Conservation (phyloP, 1,284 basidiomycete species). For the Sporisorium iseilematis-ciliati region DNA sequence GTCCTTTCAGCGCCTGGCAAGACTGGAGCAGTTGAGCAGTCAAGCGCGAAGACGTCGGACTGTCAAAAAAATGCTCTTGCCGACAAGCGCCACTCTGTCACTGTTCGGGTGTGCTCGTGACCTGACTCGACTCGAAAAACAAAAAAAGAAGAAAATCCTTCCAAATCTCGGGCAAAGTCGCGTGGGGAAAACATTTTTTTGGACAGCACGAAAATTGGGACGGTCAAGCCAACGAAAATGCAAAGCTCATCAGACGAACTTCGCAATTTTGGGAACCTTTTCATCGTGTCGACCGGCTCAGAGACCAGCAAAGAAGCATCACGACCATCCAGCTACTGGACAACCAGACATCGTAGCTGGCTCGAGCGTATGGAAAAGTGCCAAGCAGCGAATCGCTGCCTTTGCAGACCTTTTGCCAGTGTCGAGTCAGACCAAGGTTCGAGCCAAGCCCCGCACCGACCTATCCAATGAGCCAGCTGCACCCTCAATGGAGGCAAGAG, state of each 20-base stretch:
- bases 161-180: constrained; percentile 16
- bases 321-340: no score
- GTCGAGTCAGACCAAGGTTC: no score
- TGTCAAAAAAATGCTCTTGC: constrained; percentile 2
- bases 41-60: not conserved
- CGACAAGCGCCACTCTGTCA: constrained; percentile 3
- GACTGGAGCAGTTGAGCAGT: not conserved
- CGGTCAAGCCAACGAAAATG: not conserved
- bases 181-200: constrained; percentile 2
- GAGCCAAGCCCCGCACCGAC: no score
- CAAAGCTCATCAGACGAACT: not conserved
- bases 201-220: constrained; percentile 4
- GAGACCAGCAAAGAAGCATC: no score
- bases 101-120: constrained; percentile 1
- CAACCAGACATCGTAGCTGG: no score
- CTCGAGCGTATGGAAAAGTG: no score
- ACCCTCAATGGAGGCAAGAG: no score
- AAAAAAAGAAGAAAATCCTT: constrained; percentile 6
- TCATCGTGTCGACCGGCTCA: not conserved
- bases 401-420: no score
- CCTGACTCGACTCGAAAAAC: constrained; percentile 15
- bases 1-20: constrained; percentile 1
- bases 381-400: no score
- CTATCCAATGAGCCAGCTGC: no score
- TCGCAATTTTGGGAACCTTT: not conserved